phyloP scores from a whole-genome alignment of 352 stramenopile species.

The Globisporangium okanoganense region DNA sequence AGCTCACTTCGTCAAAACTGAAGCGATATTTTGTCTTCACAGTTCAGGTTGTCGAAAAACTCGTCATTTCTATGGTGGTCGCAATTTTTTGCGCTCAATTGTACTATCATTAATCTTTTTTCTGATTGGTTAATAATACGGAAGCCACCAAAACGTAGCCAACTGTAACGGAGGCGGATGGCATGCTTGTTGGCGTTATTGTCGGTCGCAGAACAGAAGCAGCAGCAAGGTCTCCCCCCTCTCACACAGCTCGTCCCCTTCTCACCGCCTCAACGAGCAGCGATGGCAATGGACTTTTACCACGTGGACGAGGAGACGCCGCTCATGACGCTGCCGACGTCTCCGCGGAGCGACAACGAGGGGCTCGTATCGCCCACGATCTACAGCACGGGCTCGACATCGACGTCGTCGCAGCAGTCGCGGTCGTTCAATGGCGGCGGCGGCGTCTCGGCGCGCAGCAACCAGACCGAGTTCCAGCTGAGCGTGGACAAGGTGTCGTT shows the following conservation, averaged over 20 bases:
- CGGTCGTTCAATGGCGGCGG: slow-evolving; percentile 3
- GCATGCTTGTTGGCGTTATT: neutral
- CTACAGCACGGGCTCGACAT: slow-evolving; percentile 10
- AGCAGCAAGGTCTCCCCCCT: neutral
- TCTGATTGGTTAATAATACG: slow-evolving; percentile 3
- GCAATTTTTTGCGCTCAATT: neutral
- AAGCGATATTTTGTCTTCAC: too few species aligned
- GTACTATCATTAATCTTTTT: neutral
- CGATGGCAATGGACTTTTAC: slow-evolving; percentile 40
- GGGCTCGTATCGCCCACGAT: slow-evolving; percentile 14
- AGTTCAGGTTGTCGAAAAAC: too few species aligned
- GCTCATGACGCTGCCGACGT: slow-evolving; percentile 26
- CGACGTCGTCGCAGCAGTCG: slow-evolving; percentile 16
- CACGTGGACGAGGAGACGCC: slow-evolving; percentile 39
- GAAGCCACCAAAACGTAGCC: neutral
- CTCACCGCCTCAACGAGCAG: neutral
- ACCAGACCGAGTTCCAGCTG: slow-evolving; percentile 61
- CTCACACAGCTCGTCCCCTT: neutral
- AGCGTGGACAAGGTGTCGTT: slow-evolving; percentile 82
- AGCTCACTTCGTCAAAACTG: too few species aligned
- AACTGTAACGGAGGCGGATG: neutral
- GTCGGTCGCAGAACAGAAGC: neutral
- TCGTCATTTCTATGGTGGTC: neutral
- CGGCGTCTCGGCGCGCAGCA: slow-evolving; percentile 12
- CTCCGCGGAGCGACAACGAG: slow-evolving; percentile 28